phyloP scores from a whole-genome alignment of 2,329 filamentous ascomycete species.

The Venturiaceae sp. region DNA sequence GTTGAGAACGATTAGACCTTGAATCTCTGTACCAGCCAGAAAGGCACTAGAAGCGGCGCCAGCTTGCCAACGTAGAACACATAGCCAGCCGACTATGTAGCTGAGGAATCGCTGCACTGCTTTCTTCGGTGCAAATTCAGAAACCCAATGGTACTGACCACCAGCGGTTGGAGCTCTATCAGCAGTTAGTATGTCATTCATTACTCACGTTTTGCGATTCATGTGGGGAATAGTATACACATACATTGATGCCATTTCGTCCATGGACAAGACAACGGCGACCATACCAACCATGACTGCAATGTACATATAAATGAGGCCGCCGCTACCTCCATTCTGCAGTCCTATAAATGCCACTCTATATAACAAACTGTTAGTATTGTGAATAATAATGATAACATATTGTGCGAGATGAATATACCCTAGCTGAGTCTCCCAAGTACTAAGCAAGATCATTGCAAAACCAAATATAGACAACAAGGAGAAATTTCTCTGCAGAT shows the following conservation, averaged over 20 bases:
- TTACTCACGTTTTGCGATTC: too few species aligned
- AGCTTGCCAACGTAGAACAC: slow-evolving; percentile 13
- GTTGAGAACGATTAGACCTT: slow-evolving; percentile 28
- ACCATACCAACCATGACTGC: neutral
- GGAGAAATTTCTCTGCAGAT: slow-evolving; percentile 8
- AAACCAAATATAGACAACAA: slow-evolving; percentile 11
- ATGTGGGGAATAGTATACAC: neutral
- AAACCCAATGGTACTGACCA: slow-evolving; percentile 25
- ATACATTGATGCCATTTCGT: slow-evolving; percentile 11
- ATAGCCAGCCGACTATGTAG: slow-evolving; percentile 20
- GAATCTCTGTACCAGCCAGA: slow-evolving; percentile 17
- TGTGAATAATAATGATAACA: neutral
- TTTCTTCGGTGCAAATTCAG: slow-evolving; percentile 9
- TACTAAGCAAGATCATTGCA: slow-evolving; percentile 8
- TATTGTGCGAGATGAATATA: neutral
- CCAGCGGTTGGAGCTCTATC: slow-evolving; percentile 8
- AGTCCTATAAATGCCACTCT: slow-evolving; percentile 4
- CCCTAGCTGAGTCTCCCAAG: slow-evolving; percentile 9
- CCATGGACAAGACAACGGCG: slow-evolving; percentile 6
- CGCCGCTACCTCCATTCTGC: slow-evolving; percentile 8
- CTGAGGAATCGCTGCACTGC: slow-evolving; percentile 9
- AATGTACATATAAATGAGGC: slow-evolving; percentile 8
- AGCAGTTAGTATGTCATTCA: neutral
- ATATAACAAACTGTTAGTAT: neutral
- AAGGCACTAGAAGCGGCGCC: slow-evolving; percentile 3